Evolutionary conservation across 495 filamentous ascomycete genomes (phyloP).

Genomic region (Penicillium macrosclerotiorum): DNA sequence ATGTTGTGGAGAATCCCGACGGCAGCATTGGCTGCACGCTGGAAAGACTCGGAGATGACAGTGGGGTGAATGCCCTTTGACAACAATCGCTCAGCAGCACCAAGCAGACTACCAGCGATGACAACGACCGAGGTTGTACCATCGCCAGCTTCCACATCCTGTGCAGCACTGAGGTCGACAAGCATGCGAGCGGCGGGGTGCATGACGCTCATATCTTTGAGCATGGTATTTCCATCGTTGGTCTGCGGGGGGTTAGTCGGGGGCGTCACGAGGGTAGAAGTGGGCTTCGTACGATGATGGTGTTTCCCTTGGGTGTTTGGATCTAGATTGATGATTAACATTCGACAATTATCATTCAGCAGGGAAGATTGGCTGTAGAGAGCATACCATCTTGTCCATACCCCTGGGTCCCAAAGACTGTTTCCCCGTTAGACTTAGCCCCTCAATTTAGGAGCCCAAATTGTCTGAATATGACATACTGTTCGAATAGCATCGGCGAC

Average conservation of each 20-base stretch:
- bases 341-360: too few relatives aligned
- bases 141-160: constrained; percentile 98
- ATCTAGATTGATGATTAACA: constrained; percentile 49
- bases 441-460: constrained; percentile 33
- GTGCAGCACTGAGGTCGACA: constrained; percentile 92
- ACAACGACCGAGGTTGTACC: constrained; percentile 98
- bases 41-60: constrained; percentile 96
- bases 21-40: constrained; percentile 83
- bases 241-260: constrained; percentile 53
- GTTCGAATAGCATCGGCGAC: constrained; percentile 96
- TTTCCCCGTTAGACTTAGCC: constrained; percentile 41
- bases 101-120: constrained; percentile 90
- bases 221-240: constrained; percentile 98
- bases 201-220: constrained; percentile 98
- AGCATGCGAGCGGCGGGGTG: constrained; percentile 99
- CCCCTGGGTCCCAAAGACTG: constrained; percentile 70
- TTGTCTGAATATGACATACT: constrained; percentile 38
- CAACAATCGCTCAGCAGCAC: constrained; percentile 86
- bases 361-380: not conserved
- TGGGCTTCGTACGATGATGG: constrained; percentile 68
- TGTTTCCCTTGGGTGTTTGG: constrained; percentile 91
- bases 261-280: constrained; percentile 6
- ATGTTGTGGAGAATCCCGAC: constrained; percentile 91
- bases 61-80: constrained; percentile 95
- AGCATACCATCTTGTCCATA: constrained; percentile 92